Base-by-base conservation (phyloP, 768 basidiomycete species). In the Phanerochaete carnosa region DNA sequence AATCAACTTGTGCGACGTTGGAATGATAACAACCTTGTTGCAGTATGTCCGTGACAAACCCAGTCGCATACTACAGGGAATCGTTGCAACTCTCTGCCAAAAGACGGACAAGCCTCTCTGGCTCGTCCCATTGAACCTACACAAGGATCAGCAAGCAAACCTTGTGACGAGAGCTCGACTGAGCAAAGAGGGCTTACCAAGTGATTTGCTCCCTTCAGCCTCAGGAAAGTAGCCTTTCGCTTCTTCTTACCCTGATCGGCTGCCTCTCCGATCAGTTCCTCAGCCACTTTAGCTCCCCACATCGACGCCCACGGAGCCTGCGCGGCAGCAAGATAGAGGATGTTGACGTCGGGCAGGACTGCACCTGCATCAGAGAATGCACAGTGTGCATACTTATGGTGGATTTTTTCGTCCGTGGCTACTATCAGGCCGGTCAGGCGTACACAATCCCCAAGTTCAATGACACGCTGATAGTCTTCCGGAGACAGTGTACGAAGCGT, bases 171-270 rank as follows among this genome's bases (percentile, higher is more conserved):
- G n/a, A n/a, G 39, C 5, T 5, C 5, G 54, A 32, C 55, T n/a
- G 26, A 23, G 33, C 2, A 23, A 13, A 25, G 4, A 12, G 25
- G 4, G 61, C 66, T 63, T 57, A 64, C 64, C 32, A 63, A 64
- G 43, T 65, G 66, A 43, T 68, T 68, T 3, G 57, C 62, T 9
- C 61, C 61, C 28, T 25, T 29, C 6, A 64, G 39, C 19, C 45
- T 53, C n/a, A 37, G 57, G 15, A 29, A 29, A 32, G 5, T 12
- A 9, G 29, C 37, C 52, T 2, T 47, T 49, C 33, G 23, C 58
- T 49, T 49, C 46, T 25, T 37, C 33, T 61, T 55, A 7, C 50
- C 32, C 29, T 23, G 55, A 25, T 45, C 37, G 19, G 50, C 25
- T 45, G 22, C 22, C 55, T 54, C 30, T 29, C 46, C 16, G n/a